phyloP scores from a whole-genome alignment of 345 rosid species.

The Heritiera littoralis region DNA sequence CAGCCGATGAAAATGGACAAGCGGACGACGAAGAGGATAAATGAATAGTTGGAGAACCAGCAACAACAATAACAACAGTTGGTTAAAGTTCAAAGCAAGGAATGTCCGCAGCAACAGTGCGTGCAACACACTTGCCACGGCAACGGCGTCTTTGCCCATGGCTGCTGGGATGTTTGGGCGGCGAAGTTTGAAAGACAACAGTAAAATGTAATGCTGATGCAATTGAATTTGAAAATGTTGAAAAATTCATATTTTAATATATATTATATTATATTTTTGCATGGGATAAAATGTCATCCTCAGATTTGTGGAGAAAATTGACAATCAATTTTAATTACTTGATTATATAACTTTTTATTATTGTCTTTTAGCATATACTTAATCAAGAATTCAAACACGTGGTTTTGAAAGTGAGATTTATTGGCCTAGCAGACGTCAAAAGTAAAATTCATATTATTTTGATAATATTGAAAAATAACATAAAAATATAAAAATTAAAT shows the following conservation, averaged over 20 bases:
- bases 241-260: too few relatives aligned
- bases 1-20: background rate
- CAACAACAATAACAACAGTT: background rate
- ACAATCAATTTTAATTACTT: too few relatives aligned
- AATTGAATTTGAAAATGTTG: too few relatives aligned
- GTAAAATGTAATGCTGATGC: too few relatives aligned
- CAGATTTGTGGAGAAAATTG: background rate
- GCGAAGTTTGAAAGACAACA: background rate
- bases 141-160: background rate
- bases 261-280: too few relatives aligned
- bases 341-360: background rate
- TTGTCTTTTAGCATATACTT: too few relatives aligned
- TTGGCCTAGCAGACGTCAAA: background rate
- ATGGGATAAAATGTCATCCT: background rate
- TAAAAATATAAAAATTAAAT: too few relatives aligned
- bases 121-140: background rate
- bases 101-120: background rate
- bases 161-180: background rate
- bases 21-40: background rate
- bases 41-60: background rate
- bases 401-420: background rate
- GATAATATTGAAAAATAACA: too few relatives aligned
- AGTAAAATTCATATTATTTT: too few relatives aligned
- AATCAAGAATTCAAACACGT: too few relatives aligned
- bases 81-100: background rate